Evolutionary conservation across 2,329 filamentous ascomycete species (phyloP).

Genomic region (Ploettnerulaceae sp.): DNA sequence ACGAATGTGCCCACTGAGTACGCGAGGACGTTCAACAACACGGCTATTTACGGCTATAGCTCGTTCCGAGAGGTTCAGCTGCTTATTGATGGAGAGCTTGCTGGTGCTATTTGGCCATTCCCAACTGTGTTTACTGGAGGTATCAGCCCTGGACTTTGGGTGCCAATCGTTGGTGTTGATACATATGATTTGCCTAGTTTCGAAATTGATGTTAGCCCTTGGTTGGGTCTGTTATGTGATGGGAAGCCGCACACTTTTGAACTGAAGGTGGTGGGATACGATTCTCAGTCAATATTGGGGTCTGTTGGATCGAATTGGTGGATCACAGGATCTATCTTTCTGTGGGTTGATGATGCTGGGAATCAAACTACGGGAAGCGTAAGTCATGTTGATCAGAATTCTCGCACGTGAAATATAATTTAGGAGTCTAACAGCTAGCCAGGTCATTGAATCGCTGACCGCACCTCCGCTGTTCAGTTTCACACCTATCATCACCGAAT

Average conservation of each 20-base stretch:
- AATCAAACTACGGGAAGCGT: constrained; percentile 15
- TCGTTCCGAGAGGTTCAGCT: constrained; percentile 73
- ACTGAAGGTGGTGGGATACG: constrained; percentile 58
- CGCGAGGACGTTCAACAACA: constrained; percentile 52
- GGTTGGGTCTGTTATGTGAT: constrained; percentile 62
- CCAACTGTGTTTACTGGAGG: constrained; percentile 76
- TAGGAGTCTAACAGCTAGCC: background rate
- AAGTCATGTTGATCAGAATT: background rate
- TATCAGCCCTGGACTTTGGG: constrained; percentile 67
- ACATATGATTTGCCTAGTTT: constrained; percentile 72
- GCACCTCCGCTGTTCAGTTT: constrained; percentile 11
- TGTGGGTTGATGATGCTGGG: constrained; percentile 46
- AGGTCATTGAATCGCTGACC: constrained; percentile 12
- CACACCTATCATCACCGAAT: constrained; percentile 10
- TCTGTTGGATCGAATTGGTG: constrained; percentile 63
- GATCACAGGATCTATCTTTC: constrained; percentile 70
- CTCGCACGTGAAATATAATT: background rate
- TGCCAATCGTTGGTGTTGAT: constrained; percentile 69
- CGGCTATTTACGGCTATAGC: constrained; percentile 54
- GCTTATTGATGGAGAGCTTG: constrained; percentile 62
- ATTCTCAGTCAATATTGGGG: constrained; percentile 44
- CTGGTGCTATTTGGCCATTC: constrained; percentile 72
- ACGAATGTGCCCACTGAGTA: constrained; percentile 63
- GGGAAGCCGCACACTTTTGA: constrained; percentile 58
- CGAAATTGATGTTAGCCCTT: constrained; percentile 74